Evolutionary conservation across 176 grass and related monocot species (phyloP).

Genomic region (Carex kokanica): DNA sequence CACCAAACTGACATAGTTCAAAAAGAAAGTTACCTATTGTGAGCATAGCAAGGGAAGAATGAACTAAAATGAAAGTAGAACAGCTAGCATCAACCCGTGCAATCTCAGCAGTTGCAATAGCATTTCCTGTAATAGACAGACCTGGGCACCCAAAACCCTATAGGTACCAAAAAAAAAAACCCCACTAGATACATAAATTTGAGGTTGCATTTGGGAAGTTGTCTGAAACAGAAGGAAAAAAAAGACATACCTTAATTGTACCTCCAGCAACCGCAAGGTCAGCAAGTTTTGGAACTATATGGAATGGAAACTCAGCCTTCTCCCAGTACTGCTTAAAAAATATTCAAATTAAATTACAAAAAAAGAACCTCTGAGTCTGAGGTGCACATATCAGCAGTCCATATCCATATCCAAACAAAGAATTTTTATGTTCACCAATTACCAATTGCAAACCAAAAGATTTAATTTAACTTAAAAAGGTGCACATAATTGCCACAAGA

Average conservation of each 20-base stretch:
- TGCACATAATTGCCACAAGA: background rate
- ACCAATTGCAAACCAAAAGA: background rate
- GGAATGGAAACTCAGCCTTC: conserved; percentile 87
- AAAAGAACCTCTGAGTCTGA: background rate
- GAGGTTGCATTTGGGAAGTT: background rate
- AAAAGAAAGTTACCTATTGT: conserved; percentile 55
- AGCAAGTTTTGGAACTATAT: conserved; percentile 65
- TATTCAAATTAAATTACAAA: background rate
- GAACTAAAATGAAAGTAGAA: conserved; percentile 83
- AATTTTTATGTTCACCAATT: background rate
- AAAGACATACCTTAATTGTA: conserved; percentile 56
- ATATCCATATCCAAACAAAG: background rate
- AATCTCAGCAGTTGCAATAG: conserved; percentile 76
- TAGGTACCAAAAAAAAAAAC: background rate
- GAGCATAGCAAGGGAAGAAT: conserved; percentile 78
- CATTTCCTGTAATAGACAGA: conserved; percentile 56
- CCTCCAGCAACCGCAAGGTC: conserved; percentile 51
- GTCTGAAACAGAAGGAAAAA: background rate
- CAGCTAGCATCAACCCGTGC: conserved; percentile 91
- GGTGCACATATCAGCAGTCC: background rate
- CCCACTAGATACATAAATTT: background rate
- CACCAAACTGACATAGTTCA: background rate
- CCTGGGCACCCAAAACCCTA: conserved; percentile 84
- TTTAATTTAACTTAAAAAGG: conserved; percentile 1
- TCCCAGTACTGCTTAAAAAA: conserved; percentile 60